These are phyloP conservation scores for Bruguiera sexangula DNA, from an alignment of 345 rosid species.

Conservation along the genomic window DNA sequence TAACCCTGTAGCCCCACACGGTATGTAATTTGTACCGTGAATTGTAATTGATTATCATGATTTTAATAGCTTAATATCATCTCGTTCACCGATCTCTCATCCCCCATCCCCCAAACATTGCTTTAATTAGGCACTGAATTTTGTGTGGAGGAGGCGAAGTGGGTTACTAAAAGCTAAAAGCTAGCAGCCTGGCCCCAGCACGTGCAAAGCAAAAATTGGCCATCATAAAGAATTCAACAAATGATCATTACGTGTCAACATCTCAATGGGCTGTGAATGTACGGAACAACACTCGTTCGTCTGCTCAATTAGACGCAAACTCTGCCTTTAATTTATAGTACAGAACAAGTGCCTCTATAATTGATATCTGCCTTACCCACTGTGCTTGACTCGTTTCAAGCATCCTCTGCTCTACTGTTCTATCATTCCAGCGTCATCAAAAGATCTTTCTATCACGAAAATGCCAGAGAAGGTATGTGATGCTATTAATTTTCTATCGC, in stretches of 20 bases:
- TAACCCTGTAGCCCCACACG: too few relatives aligned
- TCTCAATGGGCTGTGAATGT: conserved; percentile 10
- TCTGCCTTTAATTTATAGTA: neutral
- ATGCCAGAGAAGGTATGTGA: conserved; percentile 33
- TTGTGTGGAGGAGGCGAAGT: neutral
- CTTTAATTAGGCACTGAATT: too few relatives aligned
- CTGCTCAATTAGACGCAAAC: neutral
- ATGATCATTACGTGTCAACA: conserved; percentile 7
- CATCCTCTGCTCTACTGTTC: too few relatives aligned
- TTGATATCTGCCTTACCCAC: too few relatives aligned
- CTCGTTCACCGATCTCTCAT: too few relatives aligned
- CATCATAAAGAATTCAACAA: conserved; percentile 21
- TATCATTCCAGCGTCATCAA: neutral
- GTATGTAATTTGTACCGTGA: too few relatives aligned
- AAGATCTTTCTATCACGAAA: conserved; percentile 14
- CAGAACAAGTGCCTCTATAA: conserved; percentile 16
- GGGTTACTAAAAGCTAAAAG: conserved; percentile 4
- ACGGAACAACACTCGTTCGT: neutral
- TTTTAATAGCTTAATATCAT: too few relatives aligned
- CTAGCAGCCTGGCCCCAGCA: too few relatives aligned
- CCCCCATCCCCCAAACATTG: too few relatives aligned
- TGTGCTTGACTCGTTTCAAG: too few relatives aligned
- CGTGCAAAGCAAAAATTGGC: neutral
- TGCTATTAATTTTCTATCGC: neutral
- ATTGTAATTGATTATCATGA: too few relatives aligned